Evolutionary conservation across 108 stramenopile species (phyloP).

Genomic region (Pseudonitzschia multiseries): DNA sequence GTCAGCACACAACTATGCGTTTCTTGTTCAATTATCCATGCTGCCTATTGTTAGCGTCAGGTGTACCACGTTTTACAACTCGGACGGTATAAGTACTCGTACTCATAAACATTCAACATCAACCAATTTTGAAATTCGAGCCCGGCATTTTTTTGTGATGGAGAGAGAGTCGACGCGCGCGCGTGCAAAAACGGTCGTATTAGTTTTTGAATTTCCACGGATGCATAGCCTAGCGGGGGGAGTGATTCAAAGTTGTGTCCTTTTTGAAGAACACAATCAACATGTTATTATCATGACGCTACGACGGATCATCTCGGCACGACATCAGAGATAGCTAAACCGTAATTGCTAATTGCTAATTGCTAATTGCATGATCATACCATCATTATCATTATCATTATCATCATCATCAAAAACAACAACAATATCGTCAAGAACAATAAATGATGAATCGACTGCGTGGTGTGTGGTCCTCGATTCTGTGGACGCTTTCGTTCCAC

Average conservation of each 20-base stretch:
- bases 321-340: background rate
- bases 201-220: background rate
- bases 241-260: background rate
- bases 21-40: too few species aligned
- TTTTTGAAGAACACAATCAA: background rate
- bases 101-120: too few species aligned
- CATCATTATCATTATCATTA: slow-evolving; percentile 9
- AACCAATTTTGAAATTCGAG: too few species aligned
- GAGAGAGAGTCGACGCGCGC: background rate
- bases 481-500: background rate
- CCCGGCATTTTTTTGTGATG: background rate
- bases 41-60: too few species aligned
- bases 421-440: slow-evolving; percentile 11
- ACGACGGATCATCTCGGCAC: background rate
- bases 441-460: background rate
- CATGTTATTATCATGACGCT: background rate
- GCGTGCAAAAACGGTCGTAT: background rate
- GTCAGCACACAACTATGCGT: too few species aligned
- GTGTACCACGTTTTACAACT: too few species aligned
- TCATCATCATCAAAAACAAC: slow-evolving; percentile 27
- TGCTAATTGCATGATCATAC: background rate
- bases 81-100: too few species aligned
- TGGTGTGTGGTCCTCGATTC: slow-evolving; percentile 20
- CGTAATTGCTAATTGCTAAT: too few species aligned
- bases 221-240: background rate